Evolutionary conservation across 306 rosid genomes (phyloP).

Genomic region (Quercus gilva): DNA sequence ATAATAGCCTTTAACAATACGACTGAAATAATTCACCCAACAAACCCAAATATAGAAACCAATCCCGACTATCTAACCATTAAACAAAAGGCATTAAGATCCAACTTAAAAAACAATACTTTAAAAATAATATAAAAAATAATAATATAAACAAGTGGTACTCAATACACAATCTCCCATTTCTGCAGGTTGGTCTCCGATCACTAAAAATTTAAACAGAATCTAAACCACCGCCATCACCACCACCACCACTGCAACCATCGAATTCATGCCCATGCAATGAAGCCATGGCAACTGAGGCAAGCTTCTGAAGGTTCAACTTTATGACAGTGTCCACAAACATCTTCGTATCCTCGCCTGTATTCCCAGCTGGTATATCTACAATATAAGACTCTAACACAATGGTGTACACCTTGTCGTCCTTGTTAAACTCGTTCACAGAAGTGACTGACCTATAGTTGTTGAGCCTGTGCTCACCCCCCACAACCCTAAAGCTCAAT

Average conservation of each 20-base stretch:
- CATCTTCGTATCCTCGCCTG: conserved; percentile 87
- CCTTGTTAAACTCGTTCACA: conserved; percentile 54
- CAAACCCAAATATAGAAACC: not conserved
- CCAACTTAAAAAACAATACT: conserved; percentile 6
- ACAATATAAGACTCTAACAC: conserved; percentile 85
- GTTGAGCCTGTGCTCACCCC: conserved; percentile 80
- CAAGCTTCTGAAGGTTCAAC: conserved; percentile 90
- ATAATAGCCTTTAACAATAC: not conserved
- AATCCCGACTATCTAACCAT: not conserved
- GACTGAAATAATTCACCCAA: not conserved
- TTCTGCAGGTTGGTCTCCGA: too few species aligned
- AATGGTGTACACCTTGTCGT: conserved; percentile 51
- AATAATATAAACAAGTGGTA: too few species aligned
- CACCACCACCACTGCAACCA: not conserved
- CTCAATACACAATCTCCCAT: too few species aligned
- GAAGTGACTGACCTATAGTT: conserved; percentile 84
- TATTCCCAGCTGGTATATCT: conserved; percentile 83
- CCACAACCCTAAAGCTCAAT: conserved; percentile 73
- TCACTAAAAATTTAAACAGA: not conserved
- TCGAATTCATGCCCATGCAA: conserved; percentile 32
- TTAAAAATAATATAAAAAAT: too few species aligned
- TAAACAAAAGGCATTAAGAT: not conserved
- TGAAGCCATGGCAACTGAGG: conserved; percentile 45
- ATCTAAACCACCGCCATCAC: not conserved
- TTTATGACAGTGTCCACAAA: conserved; percentile 80